Percentiles rank a stretch among this genome's conserved stretches.
Evolutionary conservation across 2,329 filamentous ascomycete genomes (phyloP).

Genomic region (Penicillium sp.): DNA sequence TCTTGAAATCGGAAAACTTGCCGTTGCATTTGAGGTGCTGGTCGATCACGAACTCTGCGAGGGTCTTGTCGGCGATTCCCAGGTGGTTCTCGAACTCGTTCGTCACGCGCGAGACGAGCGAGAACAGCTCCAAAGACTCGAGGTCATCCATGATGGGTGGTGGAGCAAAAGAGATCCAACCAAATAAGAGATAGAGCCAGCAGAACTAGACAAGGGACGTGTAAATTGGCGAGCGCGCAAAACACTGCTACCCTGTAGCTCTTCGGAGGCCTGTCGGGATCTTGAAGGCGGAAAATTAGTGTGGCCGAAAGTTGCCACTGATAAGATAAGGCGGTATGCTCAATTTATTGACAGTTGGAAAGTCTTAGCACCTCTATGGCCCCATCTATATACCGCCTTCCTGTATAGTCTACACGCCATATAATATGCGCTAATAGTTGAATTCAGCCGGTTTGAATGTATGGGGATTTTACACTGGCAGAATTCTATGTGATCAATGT

Average conservation of each 20-base stretch:
- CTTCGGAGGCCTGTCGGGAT: conserved; percentile 5
- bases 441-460: too few relatives aligned
- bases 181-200: not conserved
- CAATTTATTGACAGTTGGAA: not conserved
- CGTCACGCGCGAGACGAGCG: conserved; percentile 87
- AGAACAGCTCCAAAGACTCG: conserved; percentile 80
- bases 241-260: conserved; percentile 16
- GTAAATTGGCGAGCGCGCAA: conserved; percentile 16
- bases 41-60: conserved; percentile 92
- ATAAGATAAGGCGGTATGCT: conserved; percentile 24
- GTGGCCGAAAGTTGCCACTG: conserved; percentile 25
- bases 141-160: conserved; percentile 68
- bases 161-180: not conserved
- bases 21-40: conserved; percentile 66
- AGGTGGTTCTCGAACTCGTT: conserved; percentile 91
- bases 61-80: conserved; percentile 82
- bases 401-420: too few relatives aligned
- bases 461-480: too few relatives aligned
- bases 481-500: too few relatives aligned
- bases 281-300: conserved; percentile 32
- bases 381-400: too few relatives aligned
- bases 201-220: not conserved
- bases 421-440: too few relatives aligned
- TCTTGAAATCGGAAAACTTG: conserved; percentile 64
- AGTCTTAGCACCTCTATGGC: too few relatives aligned